Percentiles rank a stretch among this genome's conserved stretches.
These are phyloP conservation scores for Chalciporus sp. DNA, from an alignment of 1,284 basidiomycete species.

Conservation along the genomic window DNA sequence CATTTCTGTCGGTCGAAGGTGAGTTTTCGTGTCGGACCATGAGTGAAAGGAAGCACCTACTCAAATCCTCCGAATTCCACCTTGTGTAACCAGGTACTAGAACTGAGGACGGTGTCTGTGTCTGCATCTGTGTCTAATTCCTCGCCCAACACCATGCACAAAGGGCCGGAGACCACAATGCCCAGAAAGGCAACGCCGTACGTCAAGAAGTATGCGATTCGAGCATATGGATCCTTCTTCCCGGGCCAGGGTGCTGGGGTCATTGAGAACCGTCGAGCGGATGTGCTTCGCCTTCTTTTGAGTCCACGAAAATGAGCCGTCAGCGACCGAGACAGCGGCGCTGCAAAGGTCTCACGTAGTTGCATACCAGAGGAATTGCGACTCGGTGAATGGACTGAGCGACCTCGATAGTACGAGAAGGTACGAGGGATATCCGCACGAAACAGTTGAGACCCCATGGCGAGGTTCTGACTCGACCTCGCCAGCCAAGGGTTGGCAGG, in stretches of 20 bases:
- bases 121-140: slow-evolving; percentile 63
- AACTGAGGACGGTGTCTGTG: slow-evolving; percentile 59
- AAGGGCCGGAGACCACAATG: slow-evolving; percentile 51
- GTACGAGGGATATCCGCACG: too few relatives aligned
- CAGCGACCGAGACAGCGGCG: slow-evolving; percentile 54
- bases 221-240: slow-evolving; percentile 60
- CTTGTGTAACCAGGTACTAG: slow-evolving; percentile 74
- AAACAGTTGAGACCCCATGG: too few relatives aligned
- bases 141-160: slow-evolving; percentile 80
- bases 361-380: slow-evolving; percentile 2
- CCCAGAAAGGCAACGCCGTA: slow-evolving; percentile 58
- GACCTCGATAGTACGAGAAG: background rate
- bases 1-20: slow-evolving; percentile 56
- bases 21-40: slow-evolving; percentile 4
- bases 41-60: slow-evolving; percentile 42
- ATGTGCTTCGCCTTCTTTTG: slow-evolving; percentile 28
- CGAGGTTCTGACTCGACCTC: too few relatives aligned
- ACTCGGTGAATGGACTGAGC: slow-evolving; percentile 14
- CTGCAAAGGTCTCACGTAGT: slow-evolving; percentile 53
- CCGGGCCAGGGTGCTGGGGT: slow-evolving; percentile 58
- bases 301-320: slow-evolving; percentile 44
- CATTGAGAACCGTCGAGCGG: slow-evolving; percentile 67
- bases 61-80: slow-evolving; percentile 87
- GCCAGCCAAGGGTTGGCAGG: too few relatives aligned
- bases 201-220: slow-evolving; percentile 70